phyloP scores from a whole-genome alignment of 2,329 filamentous ascomycete species.

The Verticillium longisporum region DNA sequence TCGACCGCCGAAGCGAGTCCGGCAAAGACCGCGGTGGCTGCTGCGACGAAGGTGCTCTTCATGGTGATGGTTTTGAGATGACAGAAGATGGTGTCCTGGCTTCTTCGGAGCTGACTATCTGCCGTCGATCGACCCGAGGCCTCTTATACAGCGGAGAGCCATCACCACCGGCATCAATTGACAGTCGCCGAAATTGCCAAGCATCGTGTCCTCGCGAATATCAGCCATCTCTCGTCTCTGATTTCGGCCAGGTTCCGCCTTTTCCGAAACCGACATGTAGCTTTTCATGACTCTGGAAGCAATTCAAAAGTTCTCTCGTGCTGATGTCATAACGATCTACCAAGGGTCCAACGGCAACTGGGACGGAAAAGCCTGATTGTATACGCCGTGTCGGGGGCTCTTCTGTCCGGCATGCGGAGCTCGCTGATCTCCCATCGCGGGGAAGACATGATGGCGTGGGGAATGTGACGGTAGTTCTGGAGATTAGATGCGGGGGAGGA shows the following conservation, averaged over 20 bases:
- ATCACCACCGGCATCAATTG: neutral
- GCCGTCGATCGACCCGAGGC: neutral
- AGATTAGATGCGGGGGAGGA: neutral
- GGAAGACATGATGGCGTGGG: neutral
- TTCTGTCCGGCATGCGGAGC: no score
- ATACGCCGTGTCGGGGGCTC: neutral
- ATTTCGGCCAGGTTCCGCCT: neutral
- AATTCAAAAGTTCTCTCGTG: neutral
- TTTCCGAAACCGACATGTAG: neutral
- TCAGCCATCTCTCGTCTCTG: neutral
- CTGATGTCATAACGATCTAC: neutral
- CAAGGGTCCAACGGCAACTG: neutral
- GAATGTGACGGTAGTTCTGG: neutral
- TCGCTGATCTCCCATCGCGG: neutral
- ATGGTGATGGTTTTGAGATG: neutral
- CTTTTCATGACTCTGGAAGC: neutral
- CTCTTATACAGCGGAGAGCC: neutral
- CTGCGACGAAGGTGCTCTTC: neutral
- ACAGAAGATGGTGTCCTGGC: neutral
- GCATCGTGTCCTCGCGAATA: neutral
- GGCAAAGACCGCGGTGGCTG: constrained; percentile 3
- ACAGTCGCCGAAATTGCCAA: neutral
- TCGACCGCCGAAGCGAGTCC: constrained; percentile 3
- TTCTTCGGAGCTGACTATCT: neutral
- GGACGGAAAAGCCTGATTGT: neutral